Base-by-base conservation (phyloP, 2,329 filamentous ascomycete species). In the Sarocladium brachiariae region DNA sequence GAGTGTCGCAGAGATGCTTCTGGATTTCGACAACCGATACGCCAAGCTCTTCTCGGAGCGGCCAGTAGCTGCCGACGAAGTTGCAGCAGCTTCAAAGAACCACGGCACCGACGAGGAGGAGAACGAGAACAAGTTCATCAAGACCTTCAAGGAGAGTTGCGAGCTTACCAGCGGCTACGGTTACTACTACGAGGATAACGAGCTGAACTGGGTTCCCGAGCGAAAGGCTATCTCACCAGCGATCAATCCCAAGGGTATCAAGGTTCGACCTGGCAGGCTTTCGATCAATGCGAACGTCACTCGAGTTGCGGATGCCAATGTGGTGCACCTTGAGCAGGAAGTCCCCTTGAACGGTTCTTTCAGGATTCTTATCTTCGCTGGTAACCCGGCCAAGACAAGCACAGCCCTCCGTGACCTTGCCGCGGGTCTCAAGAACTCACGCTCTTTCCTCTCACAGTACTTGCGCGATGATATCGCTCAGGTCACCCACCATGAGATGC, bases 161-260 rank as follows among this genome's bases (percentile, higher is more conserved):
- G 89, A 93, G 62, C 95, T 96, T 67, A 96, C 90, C 10, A 90
- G 86, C 56, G 91, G 91, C 52, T 96, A 95, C 64, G 91, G 91
- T 53, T 89, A 96, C 19, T 85, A 83, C 25, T 96, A 96, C 71
- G 78, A 84, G 56, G 76, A 86, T 50, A 96, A 95, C 68, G 69
- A 79, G 25, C 76, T 95, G 68, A 96, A 95, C 70, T 95, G 89
- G 88, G 87, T 85, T 9, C 66, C 80, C 0, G 71, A 72, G 3
- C 90, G 96, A 67, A 75, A 81, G 1, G 87, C 85, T 13, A 76
- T 86, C 60, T 88, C 87, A 16, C 68, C 76, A 10, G 70, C 89
- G 52, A 85, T 93, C 63, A 77, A 87, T 52, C 79, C 85, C 2
- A 67, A 77, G 35, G 75, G 80, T 27, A 81, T 77, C 30, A 86